These are phyloP conservation scores for Ophiostoma australiae DNA, from an alignment of 2,329 filamentous ascomycete species.

Conservation along the genomic window DNA sequence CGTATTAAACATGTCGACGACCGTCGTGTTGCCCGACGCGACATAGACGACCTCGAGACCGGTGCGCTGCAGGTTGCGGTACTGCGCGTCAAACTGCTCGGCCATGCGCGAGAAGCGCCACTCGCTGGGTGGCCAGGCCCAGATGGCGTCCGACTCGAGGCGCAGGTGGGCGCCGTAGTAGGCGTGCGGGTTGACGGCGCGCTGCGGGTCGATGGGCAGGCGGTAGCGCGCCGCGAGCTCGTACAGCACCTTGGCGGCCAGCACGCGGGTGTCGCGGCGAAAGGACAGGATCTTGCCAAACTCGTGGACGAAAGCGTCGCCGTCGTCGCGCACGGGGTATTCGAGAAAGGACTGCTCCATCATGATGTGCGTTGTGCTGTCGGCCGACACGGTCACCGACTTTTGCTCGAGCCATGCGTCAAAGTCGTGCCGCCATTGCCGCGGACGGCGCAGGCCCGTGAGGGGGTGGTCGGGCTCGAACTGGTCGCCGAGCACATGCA, in stretches of 20 bases:
- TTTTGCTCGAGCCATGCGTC: constrained; percentile 32
- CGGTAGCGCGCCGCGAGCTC: constrained; percentile 28
- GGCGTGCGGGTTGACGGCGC: constrained; percentile 29
- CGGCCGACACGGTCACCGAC: constrained; percentile 24
- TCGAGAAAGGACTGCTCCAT: constrained; percentile 37
- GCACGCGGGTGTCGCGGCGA: constrained; percentile 32
- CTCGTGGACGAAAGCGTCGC: constrained; percentile 33
- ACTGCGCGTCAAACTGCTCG: constrained; percentile 34
- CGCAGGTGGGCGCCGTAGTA: constrained; percentile 35
- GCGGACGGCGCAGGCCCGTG: constrained; percentile 29
- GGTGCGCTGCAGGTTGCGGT: constrained; percentile 29
- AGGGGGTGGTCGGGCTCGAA: constrained; percentile 34
- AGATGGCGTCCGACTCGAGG: constrained; percentile 34
- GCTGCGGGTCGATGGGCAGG: constrained; percentile 30
- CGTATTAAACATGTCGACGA: constrained; percentile 31
- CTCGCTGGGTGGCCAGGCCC: constrained; percentile 32
- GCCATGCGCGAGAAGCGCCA: constrained; percentile 34
- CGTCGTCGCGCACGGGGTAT: constrained; percentile 37
- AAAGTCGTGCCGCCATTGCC: constrained; percentile 32
- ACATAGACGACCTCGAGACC: constrained; percentile 33
- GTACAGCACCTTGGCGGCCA: constrained; percentile 32
- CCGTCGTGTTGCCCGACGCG: constrained; percentile 32
- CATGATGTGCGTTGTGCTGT: constrained; percentile 31
- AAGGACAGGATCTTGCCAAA: constrained; percentile 36
- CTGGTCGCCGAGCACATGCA: constrained; percentile 32